A percentile compares a stretch with the other conserved stretches of the same genome.
phyloP scores from a whole-genome alignment of 2,329 filamentous ascomycete species.

The Penicillium sp. region DNA sequence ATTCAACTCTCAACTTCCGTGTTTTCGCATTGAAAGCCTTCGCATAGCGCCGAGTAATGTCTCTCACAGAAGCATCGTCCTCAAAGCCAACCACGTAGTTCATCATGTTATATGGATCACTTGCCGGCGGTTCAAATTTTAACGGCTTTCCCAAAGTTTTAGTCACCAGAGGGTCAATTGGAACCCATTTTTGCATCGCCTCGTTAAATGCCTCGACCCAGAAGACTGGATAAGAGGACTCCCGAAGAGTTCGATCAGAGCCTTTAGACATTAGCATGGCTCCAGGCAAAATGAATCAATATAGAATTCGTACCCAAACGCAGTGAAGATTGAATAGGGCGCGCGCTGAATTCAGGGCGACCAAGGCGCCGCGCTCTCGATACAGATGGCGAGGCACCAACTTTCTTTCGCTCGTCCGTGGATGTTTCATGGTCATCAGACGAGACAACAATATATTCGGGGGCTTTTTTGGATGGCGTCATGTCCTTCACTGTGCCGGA shows the following conservation, averaged over 20 bases:
- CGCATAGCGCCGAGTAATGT: slow-evolving; percentile 85
- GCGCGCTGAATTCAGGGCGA: slow-evolving; percentile 38
- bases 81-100: slow-evolving; percentile 86
- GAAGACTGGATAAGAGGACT: slow-evolving; percentile 81
- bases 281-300: background rate
- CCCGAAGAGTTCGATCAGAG: slow-evolving; percentile 57
- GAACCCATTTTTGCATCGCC: slow-evolving; percentile 87
- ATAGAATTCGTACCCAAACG: slow-evolving; percentile 24
- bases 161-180: slow-evolving; percentile 84
- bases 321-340: slow-evolving; percentile 19
- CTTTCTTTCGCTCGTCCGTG: slow-evolving; percentile 29
- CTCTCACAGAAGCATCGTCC: slow-evolving; percentile 74
- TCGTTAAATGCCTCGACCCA: slow-evolving; percentile 93
- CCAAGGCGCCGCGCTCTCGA: slow-evolving; percentile 38
- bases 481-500: slow-evolving; percentile 51
- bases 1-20: slow-evolving; percentile 77
- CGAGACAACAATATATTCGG: slow-evolving; percentile 42
- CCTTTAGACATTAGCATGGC: slow-evolving; percentile 31
- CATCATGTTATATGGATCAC: slow-evolving; percentile 75
- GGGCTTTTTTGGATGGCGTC: slow-evolving; percentile 46
- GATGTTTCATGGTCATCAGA: slow-evolving; percentile 40
- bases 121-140: slow-evolving; percentile 80
- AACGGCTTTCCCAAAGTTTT: slow-evolving; percentile 74
- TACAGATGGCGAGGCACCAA: slow-evolving; percentile 17
- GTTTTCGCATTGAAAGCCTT: slow-evolving; percentile 93